A percentile compares a stretch with the other conserved stretches of the same genome.
Conservation (phyloP, 2,329 filamentous ascomycete species). For the Lasiodiplodia theobromae region DNA sequence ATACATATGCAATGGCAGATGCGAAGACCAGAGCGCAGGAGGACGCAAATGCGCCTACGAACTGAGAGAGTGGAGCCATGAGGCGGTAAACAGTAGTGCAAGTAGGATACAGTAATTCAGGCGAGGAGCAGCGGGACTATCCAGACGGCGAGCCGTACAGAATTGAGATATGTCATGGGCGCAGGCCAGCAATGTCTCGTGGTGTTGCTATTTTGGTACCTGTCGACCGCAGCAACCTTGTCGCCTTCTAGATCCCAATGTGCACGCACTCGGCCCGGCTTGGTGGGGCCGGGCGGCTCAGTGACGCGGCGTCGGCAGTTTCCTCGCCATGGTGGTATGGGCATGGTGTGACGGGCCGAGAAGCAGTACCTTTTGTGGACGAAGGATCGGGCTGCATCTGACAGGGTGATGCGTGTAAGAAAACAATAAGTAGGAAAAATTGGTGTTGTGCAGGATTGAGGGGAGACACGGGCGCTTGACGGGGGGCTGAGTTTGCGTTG, state of each 20-base stretch:
- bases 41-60: conserved; percentile 10
- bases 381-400: background rate
- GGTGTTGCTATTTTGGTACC: conserved; percentile 5
- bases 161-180: conserved; percentile 11
- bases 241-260: background rate
- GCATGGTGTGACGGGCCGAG: background rate
- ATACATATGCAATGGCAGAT: conserved; percentile 7
- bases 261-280: background rate
- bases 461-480: too few species aligned
- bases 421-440: background rate
- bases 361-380: background rate
- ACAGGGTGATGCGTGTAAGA: conserved; percentile 4
- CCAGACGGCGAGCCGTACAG: background rate
- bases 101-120: background rate
- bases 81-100: background rate
- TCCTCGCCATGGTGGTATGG: background rate
- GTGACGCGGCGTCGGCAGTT: background rate
- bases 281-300: conserved; percentile 12
- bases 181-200: background rate
- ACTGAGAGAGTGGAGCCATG: conserved; percentile 7
- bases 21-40: conserved; percentile 8
- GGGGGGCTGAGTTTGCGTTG: too few species aligned
- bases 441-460: background rate
- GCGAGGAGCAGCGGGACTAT: background rate
- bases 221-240: conserved; percentile 6